Evolutionary conservation across 108 stramenopile genomes (phyloP).

Genomic region (Nitzschia sp.): DNA sequence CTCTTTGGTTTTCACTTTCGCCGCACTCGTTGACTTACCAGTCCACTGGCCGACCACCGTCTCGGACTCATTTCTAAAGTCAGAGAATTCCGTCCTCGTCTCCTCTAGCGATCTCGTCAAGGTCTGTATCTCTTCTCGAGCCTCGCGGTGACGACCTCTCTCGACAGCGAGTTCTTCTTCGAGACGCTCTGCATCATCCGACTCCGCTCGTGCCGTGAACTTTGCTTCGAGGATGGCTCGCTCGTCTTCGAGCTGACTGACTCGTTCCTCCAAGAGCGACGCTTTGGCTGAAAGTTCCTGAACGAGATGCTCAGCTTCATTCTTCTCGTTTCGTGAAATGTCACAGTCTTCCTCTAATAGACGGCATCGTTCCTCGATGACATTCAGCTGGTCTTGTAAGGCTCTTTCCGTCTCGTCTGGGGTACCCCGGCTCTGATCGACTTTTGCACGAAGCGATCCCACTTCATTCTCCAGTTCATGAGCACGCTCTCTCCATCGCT

Average conservation of each 20-base stretch:
- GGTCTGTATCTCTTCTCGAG: not conserved
- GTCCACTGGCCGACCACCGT: slow-evolving; percentile 63
- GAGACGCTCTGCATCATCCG: not conserved
- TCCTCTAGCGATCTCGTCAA: not conserved
- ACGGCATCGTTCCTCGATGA: not conserved
- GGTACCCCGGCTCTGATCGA: too few relatives aligned
- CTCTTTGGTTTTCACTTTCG: not conserved
- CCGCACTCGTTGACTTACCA: slow-evolving; percentile 37
- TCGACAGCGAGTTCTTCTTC: slow-evolving; percentile 8
- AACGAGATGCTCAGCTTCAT: not conserved
- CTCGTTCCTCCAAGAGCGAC: not conserved
- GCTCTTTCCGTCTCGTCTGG: not conserved
- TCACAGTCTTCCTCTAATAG: not conserved
- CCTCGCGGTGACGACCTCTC: slow-evolving; percentile 1
- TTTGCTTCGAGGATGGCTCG: slow-evolving; percentile 1
- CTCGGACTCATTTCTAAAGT: slow-evolving; percentile 49
- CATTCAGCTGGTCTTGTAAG: not conserved
- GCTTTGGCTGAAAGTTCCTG: not conserved
- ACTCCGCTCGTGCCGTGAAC: not conserved
- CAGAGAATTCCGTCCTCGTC: slow-evolving; percentile 16
- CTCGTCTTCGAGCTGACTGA: not conserved
- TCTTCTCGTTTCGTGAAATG: not conserved
- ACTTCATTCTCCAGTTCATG: slow-evolving; percentile 15
- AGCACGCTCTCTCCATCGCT: slow-evolving; percentile 19
- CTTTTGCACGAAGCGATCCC: not conserved